Evolutionary conservation across 1,284 basidiomycete genomes (phyloP).

Genomic region (Pseudozyma tsukubaensis): DNA sequence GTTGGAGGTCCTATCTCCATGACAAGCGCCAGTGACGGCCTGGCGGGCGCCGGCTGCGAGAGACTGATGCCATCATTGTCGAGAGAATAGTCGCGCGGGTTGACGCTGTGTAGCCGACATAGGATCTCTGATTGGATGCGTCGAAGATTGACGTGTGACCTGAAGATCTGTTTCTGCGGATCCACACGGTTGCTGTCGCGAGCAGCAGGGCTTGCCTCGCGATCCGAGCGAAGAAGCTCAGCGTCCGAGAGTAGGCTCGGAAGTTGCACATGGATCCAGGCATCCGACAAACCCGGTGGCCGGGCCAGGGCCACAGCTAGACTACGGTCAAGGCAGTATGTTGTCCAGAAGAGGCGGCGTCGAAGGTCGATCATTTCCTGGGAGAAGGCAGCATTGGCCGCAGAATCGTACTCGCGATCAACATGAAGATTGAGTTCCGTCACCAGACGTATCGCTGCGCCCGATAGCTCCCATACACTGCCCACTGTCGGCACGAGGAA

Average conservation of each 20-base stretch:
- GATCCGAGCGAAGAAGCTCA: constrained; percentile 22
- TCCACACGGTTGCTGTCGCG: constrained; percentile 3
- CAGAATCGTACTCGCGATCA: constrained; percentile 44
- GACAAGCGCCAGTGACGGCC: constrained; percentile 35
- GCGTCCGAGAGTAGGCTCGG: constrained; percentile 34
- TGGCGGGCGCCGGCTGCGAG: constrained; percentile 14
- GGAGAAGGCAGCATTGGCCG: constrained; percentile 24
- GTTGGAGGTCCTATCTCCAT: constrained; percentile 50
- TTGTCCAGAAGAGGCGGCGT: constrained; percentile 47
- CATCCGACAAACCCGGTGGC: constrained; percentile 47
- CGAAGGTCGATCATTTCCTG: constrained; percentile 37
- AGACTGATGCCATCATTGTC: constrained; percentile 39
- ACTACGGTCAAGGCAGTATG: constrained; percentile 48
- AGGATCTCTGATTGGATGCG: constrained; percentile 49
- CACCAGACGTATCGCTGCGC: constrained; percentile 42
- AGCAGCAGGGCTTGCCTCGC: neutral
- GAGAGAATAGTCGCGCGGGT: constrained; percentile 48
- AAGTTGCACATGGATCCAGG: constrained; percentile 48
- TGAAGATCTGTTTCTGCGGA: constrained; percentile 38
- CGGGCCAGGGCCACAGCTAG: constrained; percentile 37
- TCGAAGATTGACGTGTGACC: constrained; percentile 39
- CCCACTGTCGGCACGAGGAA: constrained; percentile 38
- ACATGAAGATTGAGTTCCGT: constrained; percentile 48
- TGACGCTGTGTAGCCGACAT: constrained; percentile 49
- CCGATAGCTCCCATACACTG: constrained; percentile 49